Base-by-base conservation (phyloP, 73 alveolate genomes). In the Paramecium octaurelia region DNA sequence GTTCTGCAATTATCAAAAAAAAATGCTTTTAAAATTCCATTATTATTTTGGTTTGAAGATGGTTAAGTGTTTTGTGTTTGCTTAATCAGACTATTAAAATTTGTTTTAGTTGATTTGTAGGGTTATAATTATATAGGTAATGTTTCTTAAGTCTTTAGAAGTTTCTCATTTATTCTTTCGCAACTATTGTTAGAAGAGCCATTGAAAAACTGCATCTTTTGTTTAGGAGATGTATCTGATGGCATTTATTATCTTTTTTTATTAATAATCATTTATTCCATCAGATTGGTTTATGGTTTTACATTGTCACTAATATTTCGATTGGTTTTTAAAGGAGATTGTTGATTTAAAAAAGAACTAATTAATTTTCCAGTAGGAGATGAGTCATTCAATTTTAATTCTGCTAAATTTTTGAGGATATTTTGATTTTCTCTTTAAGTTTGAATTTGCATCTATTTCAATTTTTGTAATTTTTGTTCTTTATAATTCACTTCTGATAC, bases 111-210 rank as follows among this genome's bases (percentile, higher is more conserved):
- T 80, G 91, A 48, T 80, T 80, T 80, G 16, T 80, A 80, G 0
- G 91, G 91, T 48, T 80, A 80, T 18, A 80, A 48, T 46, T 80
- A 35, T 20, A 80, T 80, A 10, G 91, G 91, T n/a, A 80, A 80
- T 4, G 57, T 44, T 31, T 23, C 57, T 44, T 24, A 44, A 20
- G 57, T 12, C 20, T 48, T 80, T 27, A 64, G n/a, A 11, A 48
- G 11, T 43, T 46, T 40, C 36, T 80, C 54, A 80, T 23, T 10
- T n/a, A 31, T 46, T 42, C 38, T 31, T 23, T 80, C 75, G 46
- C 46, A 48, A 31, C 91, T 44, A 31, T 80, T 80, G 1, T 80
- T 80, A 10, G 43, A 59, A 21, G 70, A 14, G 14, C 20, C 27
- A 73, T 42, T 46, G 20, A 80, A 44, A 21, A 31, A 44, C 31